A percentile compares a stretch with the other conserved stretches of the same genome.
Conservation (phyloP, 805 yeast species). For the Candida pini region DNA sequence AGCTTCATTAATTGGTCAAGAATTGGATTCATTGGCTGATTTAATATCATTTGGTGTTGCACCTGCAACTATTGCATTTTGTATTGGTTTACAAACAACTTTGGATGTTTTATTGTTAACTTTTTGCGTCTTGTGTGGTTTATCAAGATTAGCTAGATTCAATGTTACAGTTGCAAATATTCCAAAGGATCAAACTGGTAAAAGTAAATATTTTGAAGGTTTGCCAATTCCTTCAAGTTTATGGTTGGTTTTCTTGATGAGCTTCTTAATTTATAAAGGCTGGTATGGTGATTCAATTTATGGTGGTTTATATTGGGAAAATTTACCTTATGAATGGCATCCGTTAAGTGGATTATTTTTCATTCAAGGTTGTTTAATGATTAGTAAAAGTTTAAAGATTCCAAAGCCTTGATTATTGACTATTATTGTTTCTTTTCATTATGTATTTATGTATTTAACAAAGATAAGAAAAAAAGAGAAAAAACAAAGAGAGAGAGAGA, state of each 20-base stretch:
- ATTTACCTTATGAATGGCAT: slow-evolving; percentile 66
- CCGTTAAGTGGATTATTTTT: slow-evolving; percentile 59
- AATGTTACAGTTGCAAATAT: slow-evolving; percentile 90
- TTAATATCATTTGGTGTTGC: slow-evolving; percentile 92
- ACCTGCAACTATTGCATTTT: slow-evolving; percentile 89
- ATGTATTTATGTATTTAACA: no score
- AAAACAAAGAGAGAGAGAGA: no score
- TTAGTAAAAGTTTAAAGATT: slow-evolving; percentile 82
- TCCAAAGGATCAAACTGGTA: slow-evolving; percentile 86
- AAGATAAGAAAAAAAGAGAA: no score
- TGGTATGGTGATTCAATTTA: slow-evolving; percentile 46
- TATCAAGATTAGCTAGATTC: slow-evolving; percentile 90
- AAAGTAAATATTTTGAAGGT: slow-evolving; percentile 91
- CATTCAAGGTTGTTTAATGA: slow-evolving; percentile 84
- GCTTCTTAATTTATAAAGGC: slow-evolving; percentile 51
- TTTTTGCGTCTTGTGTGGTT: slow-evolving; percentile 87
- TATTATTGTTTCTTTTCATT: background rate
- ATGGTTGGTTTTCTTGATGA: slow-evolving; percentile 68
- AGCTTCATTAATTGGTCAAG: slow-evolving; percentile 93
- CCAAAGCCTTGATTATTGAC: slow-evolving; percentile 61
- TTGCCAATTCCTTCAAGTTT: slow-evolving; percentile 91
- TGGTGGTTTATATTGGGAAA: slow-evolving; percentile 54
- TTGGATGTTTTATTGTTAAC: slow-evolving; percentile 70
- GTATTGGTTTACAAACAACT: slow-evolving; percentile 83
- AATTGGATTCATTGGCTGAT: slow-evolving; percentile 94